Conservation (phyloP, 148 eudicot species). For the Fagopyrum tataricum region DNA sequence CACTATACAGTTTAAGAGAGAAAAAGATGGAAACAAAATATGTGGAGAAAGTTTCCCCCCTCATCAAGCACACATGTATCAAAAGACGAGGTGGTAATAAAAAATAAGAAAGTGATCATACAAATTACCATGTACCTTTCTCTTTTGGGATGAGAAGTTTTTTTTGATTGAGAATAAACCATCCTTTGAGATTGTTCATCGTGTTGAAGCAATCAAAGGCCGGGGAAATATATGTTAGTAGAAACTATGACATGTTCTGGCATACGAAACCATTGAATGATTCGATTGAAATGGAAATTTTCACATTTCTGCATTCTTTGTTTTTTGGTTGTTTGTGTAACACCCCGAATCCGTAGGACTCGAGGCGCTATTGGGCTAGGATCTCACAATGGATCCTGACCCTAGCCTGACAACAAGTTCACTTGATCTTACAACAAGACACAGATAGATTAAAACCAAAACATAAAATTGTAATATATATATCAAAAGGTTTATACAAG, state of each 20-base stretch:
- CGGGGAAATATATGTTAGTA: background rate
- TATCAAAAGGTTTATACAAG: too few species aligned
- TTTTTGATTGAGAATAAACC: background rate
- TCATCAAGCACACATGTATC: background rate
- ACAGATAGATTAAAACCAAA: too few species aligned
- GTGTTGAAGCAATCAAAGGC: background rate
- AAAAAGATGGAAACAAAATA: background rate
- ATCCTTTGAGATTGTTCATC: background rate
- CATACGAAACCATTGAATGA: background rate
- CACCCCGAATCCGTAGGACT: too few species aligned
- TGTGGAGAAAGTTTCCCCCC: background rate
- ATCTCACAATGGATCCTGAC: too few species aligned
- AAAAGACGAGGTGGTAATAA: background rate
- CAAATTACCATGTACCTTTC: background rate
- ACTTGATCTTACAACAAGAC: too few species aligned
- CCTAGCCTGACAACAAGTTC: too few species aligned
- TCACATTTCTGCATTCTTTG: too few species aligned
- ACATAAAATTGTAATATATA: too few species aligned
- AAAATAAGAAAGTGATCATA: background rate
- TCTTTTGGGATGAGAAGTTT: background rate
- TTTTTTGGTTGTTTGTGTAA: too few species aligned
- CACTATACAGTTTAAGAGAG: slow-evolving; percentile 28
- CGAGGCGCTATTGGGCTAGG: too few species aligned
- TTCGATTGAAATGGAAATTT: background rate
- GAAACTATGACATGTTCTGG: background rate